Evolutionary conservation across 2,329 filamentous ascomycete genomes (phyloP), one percentile per base, ranked within the genome.

Genomic region (Cladosporium austrohemisphaericum): DNA sequence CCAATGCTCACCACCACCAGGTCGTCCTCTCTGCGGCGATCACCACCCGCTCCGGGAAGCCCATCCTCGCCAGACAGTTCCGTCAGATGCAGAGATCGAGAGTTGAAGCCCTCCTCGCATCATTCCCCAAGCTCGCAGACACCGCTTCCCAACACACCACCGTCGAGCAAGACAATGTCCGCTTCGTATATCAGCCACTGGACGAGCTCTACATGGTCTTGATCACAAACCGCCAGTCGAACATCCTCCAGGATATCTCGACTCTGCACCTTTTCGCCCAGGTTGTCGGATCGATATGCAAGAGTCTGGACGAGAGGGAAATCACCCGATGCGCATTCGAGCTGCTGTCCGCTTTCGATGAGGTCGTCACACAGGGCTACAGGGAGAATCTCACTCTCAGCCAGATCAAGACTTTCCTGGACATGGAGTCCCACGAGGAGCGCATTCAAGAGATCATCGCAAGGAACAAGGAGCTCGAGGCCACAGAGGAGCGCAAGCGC

Each of bases 181-280:
- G 93, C 75, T 98, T 96, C 68, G 93, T 98, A 52, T 98, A 98
- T 77, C 93, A 98, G 71, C 94, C 93, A 53, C 80, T 98, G 57
- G 94, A 98, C 74, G 94, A 98, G 76, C 84, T 98, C 57, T 98
- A 98, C 80, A 97, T 98, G 83, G 92, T 98, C 58, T 83, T 98
- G 65, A 97, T 98, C 73, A 98, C 94, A 70, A 98, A 98, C 78
- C 87, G 90, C 63, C 93, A 97, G 77, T 97, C 92, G 71, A 98
- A 98, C 74, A 98, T 98, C 60, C 80, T 98, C 44, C 93, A 98
- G 74, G 93, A 98, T 71, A 98, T 98, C 70, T 93, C 97, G 73
- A 95, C 93, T 52, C 81, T 98, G 53, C 94, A 98, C 70, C 80
- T 98, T 16, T 98, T 98, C 68, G 92, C 92, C 52, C 93, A 98